phyloP scores from a whole-genome alignment of 1,284 basidiomycete genomes.

The Stereum hirsutum region DNA sequence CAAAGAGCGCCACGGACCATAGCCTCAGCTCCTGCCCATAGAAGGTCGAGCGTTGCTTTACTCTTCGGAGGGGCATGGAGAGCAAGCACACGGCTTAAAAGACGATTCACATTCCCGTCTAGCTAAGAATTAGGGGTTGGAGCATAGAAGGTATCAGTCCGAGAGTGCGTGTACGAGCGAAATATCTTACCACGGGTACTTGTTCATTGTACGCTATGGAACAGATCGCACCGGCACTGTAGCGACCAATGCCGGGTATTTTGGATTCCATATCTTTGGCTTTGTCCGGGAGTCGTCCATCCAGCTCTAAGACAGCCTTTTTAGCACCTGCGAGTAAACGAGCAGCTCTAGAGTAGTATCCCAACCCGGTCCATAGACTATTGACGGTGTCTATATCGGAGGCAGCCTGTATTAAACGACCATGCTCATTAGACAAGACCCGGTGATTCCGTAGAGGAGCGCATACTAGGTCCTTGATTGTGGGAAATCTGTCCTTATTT shows the following conservation, averaged over 20 bases:
- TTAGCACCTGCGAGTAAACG: conserved; percentile 73
- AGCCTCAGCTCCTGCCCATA: conserved; percentile 73
- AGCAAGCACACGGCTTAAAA: conserved; percentile 75
- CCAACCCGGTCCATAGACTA: conserved; percentile 82
- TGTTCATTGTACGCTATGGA: conserved; percentile 85
- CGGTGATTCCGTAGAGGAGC: not conserved
- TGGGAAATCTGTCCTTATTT: conserved; percentile 87
- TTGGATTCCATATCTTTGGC: conserved; percentile 76
- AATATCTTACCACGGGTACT: conserved; percentile 64
- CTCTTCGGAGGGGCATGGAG: conserved; percentile 75
- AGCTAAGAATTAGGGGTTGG: conserved; percentile 45
- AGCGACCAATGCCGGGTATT: conserved; percentile 87
- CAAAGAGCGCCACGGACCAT: conserved; percentile 51
- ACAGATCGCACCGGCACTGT: conserved; percentile 85
- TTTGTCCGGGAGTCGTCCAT: conserved; percentile 70
- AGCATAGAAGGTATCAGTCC: not conserved
- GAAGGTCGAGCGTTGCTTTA: conserved; percentile 66
- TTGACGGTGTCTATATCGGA: conserved; percentile 83
- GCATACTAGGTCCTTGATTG: conserved; percentile 66
- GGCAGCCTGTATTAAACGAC: conserved; percentile 34
- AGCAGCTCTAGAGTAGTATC: conserved; percentile 86
- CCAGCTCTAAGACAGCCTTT: conserved; percentile 60
- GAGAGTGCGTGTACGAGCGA: not conserved
- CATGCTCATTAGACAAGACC: conserved; percentile 1
- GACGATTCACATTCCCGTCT: conserved; percentile 86